Conservation (phyloP, 2,329 filamentous ascomycete species). For the Hymenoscyphus linearis region DNA sequence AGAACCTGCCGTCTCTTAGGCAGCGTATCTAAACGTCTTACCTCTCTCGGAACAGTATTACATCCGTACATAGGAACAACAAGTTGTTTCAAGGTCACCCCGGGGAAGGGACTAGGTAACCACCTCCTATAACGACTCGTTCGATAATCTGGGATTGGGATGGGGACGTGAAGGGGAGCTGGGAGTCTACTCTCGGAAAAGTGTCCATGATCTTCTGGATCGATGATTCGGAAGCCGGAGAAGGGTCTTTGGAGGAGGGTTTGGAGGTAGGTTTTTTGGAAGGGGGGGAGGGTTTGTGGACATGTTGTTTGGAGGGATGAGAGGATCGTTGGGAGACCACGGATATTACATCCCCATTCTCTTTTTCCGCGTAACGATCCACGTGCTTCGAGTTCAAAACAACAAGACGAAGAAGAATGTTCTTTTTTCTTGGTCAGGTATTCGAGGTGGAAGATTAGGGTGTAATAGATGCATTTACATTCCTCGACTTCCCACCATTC, state of each 20-base stretch:
- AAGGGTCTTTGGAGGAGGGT: not conserved
- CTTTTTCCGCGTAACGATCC: too few relatives aligned
- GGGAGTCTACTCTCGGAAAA: not conserved
- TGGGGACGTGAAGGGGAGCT: not conserved
- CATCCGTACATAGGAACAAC: not conserved
- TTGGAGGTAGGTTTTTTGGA: not conserved
- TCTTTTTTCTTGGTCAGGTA: not conserved
- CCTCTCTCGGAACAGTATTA: not conserved
- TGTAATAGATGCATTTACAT: slow-evolving; percentile 12
- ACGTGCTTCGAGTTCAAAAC: too few relatives aligned
- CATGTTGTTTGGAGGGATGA: not conserved
- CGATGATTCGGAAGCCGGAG: not conserved
- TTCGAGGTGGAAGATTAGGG: slow-evolving; percentile 2
- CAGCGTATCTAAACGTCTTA: not conserved
- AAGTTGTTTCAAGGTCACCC: not conserved
- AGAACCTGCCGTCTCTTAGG: not conserved
- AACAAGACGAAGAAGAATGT: not conserved
- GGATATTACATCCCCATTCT: too few relatives aligned
- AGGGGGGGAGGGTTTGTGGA: not conserved
- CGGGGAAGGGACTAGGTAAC: slow-evolving; percentile 3
- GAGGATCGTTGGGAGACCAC: slow-evolving; percentile 2
- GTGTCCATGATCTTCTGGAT: slow-evolving; percentile 1
- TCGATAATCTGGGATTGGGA: not conserved
- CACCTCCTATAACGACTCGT: not conserved
- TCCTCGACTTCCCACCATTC: slow-evolving; percentile 14